Conservation (phyloP, 106 monocot species). For the Acorus calamus region DNA sequence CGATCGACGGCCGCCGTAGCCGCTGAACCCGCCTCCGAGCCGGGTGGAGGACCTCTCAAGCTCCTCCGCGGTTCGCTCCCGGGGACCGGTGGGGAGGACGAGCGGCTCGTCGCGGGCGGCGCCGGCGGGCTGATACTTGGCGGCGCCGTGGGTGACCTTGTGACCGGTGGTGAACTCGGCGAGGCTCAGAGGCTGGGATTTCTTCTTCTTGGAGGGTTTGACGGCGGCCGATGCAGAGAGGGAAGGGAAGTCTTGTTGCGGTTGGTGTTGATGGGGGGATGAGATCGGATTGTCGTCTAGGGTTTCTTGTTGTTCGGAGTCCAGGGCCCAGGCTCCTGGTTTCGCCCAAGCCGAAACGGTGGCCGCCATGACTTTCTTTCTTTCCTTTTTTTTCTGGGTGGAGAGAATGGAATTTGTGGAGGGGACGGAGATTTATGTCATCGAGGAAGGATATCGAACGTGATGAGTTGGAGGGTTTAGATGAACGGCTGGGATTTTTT, state of each 20-base stretch:
- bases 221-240: constrained; percentile 52
- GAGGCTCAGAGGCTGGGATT: constrained; percentile 46
- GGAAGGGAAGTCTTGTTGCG: constrained; percentile 48
- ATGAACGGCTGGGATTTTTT: too few species aligned
- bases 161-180: constrained; percentile 54
- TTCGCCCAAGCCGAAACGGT: constrained; percentile 79
- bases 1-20: constrained; percentile 7
- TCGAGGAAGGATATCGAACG: too few species aligned
- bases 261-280: too few species aligned
- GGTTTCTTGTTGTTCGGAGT: constrained; percentile 51
- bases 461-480: too few species aligned
- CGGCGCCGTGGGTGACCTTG: constrained; percentile 21
- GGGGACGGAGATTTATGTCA: too few species aligned
- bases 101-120: constrained; percentile 30
- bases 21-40: constrained; percentile 23
- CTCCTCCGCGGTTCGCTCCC: constrained; percentile 88
- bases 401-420: neutral
- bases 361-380: constrained; percentile 37
- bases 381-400: neutral
- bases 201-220: constrained; percentile 68
- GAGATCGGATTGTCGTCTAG: constrained; percentile 1
- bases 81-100: constrained; percentile 71
- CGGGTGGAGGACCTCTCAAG: constrained; percentile 38
- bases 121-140: constrained; percentile 8
- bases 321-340: constrained; percentile 85